Evolutionary conservation across 257 asterid genomes (phyloP), one percentile per base, ranked within the genome.

Genomic region (Petrea volubilis): DNA sequence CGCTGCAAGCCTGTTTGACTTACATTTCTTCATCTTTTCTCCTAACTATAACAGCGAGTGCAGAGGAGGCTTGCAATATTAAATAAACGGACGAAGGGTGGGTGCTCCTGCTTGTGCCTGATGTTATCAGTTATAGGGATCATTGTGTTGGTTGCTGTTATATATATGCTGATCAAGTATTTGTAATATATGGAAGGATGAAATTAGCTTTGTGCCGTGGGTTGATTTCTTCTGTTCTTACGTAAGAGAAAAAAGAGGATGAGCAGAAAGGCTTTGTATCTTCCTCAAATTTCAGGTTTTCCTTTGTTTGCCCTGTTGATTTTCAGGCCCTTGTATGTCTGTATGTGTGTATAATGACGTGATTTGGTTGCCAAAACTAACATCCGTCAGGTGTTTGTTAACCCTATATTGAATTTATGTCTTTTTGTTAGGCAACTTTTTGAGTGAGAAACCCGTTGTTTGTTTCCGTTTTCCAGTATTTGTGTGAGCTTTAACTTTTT

Each of bases 91-190:
- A 88, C 96, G 1, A 90, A 86, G 81, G 98, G 95, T 51, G 96
- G 96, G 70, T 95, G 99, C 88, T 85, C 99, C 61, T 95, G 98
- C 92, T 49, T 88, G 82, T 57, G 85, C 75, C 69, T 95, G 84
- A 82, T 87, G 53, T 46, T 87, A 29, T 77, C 96, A 12, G 92
- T 88, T 7, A 58, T 92, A 1, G 99, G 97, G 63, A 91, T 95
- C 41, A 80, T 85, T 23, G 72, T 68, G 44, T 83, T 95, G 82
- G 63, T 87, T 59, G 79, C 76, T 3, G 87, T 87, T 29, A 87
- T 90, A 83, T 92, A 83, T 47, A 6, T 90, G 78, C 85, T 95
- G 78, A 60, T 91, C 77, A 92, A 87, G 77, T 92, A 85, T 77
- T 81, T 95, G 88, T 95, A 74, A 86, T 71, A n/a, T 21, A 28